phyloP scores from a whole-genome alignment of 2,329 filamentous ascomycete genomes.

The Aspergillus flavus region DNA sequence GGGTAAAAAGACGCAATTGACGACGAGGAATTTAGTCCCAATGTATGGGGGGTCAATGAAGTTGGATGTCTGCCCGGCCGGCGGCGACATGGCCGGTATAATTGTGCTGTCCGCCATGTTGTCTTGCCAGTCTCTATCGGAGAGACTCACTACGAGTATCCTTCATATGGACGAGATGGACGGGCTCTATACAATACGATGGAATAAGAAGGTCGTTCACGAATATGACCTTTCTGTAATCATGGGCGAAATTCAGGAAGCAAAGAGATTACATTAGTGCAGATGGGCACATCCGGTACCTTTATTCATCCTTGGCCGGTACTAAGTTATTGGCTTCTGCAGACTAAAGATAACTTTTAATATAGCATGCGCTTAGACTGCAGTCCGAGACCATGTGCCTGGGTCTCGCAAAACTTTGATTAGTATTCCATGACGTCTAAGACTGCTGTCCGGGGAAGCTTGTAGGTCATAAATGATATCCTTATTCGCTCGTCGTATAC shows the following conservation, averaged over 20 bases:
- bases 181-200: not conserved
- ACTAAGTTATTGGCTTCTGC: not conserved
- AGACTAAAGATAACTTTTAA: not conserved
- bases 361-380: not conserved
- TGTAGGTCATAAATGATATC: not conserved
- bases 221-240: too few relatives aligned
- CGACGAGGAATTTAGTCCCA: conserved; percentile 27
- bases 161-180: not conserved
- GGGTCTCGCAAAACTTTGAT: not conserved
- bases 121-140: not conserved
- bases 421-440: not conserved
- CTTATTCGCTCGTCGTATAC: not conserved
- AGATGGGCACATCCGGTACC: not conserved
- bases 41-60: conserved; percentile 29
- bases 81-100: conserved; percentile 28
- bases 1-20: conserved; percentile 32
- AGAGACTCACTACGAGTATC: not conserved
- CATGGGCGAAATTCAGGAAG: not conserved
- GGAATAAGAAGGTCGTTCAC: not conserved
- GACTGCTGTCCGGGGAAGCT: not conserved
- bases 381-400: not conserved
- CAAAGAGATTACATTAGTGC: not conserved
- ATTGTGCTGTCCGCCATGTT: conserved; percentile 22
- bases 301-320: not conserved
- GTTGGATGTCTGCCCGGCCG: conserved; percentile 27